A percentile compares a stretch with the other conserved stretches of the same genome.
Evolutionary conservation across 352 stramenopile species (phyloP).

Genomic region (Globisporangium middletonii): DNA sequence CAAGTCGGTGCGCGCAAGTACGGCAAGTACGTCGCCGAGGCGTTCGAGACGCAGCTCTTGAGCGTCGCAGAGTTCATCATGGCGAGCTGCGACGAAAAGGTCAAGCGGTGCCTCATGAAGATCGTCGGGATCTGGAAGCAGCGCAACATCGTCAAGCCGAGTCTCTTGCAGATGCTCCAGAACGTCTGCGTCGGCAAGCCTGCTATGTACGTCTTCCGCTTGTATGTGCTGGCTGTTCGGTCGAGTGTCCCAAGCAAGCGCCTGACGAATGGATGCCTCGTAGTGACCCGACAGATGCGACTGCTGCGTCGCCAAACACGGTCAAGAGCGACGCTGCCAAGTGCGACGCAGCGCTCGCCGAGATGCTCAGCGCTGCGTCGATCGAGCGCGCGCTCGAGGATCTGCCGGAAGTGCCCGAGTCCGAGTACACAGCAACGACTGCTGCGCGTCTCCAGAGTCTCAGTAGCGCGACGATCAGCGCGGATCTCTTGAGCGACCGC

Average conservation of each 20-base stretch:
- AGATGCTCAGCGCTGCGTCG: slow-evolving; percentile 30
- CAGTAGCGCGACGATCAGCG: slow-evolving; percentile 75
- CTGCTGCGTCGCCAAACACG: slow-evolving; percentile 12
- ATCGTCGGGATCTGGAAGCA: slow-evolving; percentile 85
- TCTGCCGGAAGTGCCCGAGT: slow-evolving; percentile 61
- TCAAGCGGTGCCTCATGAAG: slow-evolving; percentile 83
- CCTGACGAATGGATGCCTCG: not conserved
- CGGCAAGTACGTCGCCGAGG: slow-evolving; percentile 55
- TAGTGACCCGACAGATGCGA: slow-evolving; percentile 24
- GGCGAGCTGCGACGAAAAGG: slow-evolving; percentile 60
- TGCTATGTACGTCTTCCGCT: slow-evolving; percentile 29
- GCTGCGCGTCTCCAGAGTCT: slow-evolving; percentile 57
- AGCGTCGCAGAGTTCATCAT: slow-evolving; percentile 63
- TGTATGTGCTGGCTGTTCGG: not conserved
- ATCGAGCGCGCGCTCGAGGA: slow-evolving; percentile 56
- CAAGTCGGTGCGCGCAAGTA: slow-evolving; percentile 80
- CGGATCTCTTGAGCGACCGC: slow-evolving; percentile 79
- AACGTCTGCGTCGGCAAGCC: slow-evolving; percentile 72
- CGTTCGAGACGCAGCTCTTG: slow-evolving; percentile 56
- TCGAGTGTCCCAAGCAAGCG: too few species aligned
- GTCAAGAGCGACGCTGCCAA: slow-evolving; percentile 22
- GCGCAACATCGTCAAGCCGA: slow-evolving; percentile 45
- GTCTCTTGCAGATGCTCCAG: slow-evolving; percentile 56
- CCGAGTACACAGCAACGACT: slow-evolving; percentile 33
- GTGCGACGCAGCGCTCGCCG: slow-evolving; percentile 22